phyloP scores from a whole-genome alignment of 441 rosid genomes.

The Erodium trifolium region DNA sequence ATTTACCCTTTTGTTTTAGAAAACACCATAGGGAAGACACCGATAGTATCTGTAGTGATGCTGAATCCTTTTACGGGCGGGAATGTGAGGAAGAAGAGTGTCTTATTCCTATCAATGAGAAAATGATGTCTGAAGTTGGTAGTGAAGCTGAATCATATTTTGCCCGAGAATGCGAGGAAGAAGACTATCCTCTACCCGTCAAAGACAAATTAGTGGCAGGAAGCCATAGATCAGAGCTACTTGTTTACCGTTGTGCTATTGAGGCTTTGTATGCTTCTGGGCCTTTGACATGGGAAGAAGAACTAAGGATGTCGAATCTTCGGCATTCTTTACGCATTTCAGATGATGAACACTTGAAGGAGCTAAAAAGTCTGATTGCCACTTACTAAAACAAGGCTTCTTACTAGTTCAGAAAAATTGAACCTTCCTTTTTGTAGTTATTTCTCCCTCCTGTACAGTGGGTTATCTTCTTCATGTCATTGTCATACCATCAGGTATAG shows the following conservation, averaged over 20 bases:
- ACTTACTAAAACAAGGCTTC: slow-evolving; percentile 31
- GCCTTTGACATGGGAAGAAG: slow-evolving; percentile 75
- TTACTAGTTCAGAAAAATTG: slow-evolving; percentile 26
- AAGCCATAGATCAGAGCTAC: slow-evolving; percentile 56
- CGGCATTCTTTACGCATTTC: slow-evolving; percentile 58
- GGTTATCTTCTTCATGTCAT: background rate
- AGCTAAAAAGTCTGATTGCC: slow-evolving; percentile 57
- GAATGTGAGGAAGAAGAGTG: background rate
- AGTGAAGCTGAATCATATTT: slow-evolving; percentile 60
- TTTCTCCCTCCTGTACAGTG: slow-evolving; percentile 19
- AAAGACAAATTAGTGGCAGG: slow-evolving; percentile 23
- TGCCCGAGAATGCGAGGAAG: slow-evolving; percentile 25
- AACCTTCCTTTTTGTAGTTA: slow-evolving; percentile 8
- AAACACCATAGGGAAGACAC: slow-evolving; percentile 1
- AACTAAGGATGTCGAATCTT: slow-evolving; percentile 51
- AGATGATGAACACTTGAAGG: slow-evolving; percentile 64
- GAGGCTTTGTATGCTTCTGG: slow-evolving; percentile 59
- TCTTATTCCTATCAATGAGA: background rate
- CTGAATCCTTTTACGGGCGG: background rate
- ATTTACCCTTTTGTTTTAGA: background rate
- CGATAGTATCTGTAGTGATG: background rate
- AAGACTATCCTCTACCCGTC: background rate
- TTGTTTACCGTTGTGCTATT: slow-evolving; percentile 46
- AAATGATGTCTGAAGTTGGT: slow-evolving; percentile 9
- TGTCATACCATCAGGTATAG: background rate